A percentile compares a stretch with the other conserved stretches of the same genome.
Conservation (phyloP, 306 rosid species). For the Hippophae gyantsensis region DNA sequence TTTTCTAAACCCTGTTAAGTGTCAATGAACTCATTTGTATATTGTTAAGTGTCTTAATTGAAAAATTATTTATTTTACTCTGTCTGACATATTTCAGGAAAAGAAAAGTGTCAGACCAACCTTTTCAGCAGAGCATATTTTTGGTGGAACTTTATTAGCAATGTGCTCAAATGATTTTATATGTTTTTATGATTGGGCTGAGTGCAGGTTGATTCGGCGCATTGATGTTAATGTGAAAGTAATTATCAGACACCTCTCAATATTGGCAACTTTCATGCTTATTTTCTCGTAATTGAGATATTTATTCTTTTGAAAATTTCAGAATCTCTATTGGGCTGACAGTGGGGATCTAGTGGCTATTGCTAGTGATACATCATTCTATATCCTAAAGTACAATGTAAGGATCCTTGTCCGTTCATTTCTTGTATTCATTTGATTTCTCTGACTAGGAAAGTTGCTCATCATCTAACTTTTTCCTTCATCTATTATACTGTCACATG, state of each 20-base stretch:
- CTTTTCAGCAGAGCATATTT: constrained; percentile 81
- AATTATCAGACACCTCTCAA: constrained; percentile 19
- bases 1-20: no score
- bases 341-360: constrained; percentile 91
- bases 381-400: constrained; percentile 90
- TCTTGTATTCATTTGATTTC: constrained; percentile 4
- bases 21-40: no score
- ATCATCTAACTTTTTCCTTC: no score
- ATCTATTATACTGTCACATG: neutral
- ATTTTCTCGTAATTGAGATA: constrained; percentile 11
- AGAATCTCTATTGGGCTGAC: constrained; percentile 99
- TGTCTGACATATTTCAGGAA: constrained; percentile 52
- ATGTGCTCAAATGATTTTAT: constrained; percentile 99
- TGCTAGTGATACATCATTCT: constrained; percentile 90
- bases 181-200: constrained; percentile 97
- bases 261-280: neutral
- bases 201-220: constrained; percentile 91
- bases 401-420: constrained; percentile 26
- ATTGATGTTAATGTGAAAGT: constrained; percentile 96
- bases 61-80: constrained; percentile 3
- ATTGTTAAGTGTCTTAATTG: no score
- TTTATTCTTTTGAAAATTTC: constrained; percentile 18
- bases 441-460: no score
- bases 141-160: constrained; percentile 84
- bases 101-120: constrained; percentile 89